Evolutionary conservation across 164 flowering plant species (phyloP).

Genomic region (Aristolochia fimbriata): DNA sequence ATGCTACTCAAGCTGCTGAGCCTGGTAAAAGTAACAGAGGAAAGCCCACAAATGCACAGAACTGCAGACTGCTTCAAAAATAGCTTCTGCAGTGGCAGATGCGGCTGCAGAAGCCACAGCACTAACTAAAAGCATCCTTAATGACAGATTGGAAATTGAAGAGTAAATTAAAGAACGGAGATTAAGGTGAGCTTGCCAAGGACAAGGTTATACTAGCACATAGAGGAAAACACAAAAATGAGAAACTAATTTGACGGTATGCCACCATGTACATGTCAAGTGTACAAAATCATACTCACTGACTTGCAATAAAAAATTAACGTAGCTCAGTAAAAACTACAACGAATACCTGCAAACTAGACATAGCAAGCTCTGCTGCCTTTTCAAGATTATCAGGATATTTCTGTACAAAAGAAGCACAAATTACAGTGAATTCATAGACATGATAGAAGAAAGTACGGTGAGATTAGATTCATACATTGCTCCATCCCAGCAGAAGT

Average conservation of each 20-base stretch:
- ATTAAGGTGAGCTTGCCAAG: too few relatives aligned
- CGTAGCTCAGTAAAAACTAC: not conserved
- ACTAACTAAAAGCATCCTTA: too few relatives aligned
- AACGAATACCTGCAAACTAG: conserved; percentile 81
- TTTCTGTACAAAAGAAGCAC: conserved; percentile 41
- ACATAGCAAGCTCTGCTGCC: conserved; percentile 96
- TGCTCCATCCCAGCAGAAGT: conserved; percentile 97
- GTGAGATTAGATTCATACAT: conserved; percentile 39
- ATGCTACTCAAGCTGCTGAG: conserved; percentile 4
- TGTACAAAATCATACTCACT: too few relatives aligned
- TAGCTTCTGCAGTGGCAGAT: conserved; percentile 69
- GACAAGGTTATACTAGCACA: too few relatives aligned
- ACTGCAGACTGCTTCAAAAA: conserved; percentile 27
- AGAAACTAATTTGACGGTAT: too few relatives aligned
- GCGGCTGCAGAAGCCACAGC: conserved; percentile 60
- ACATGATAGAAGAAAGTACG: not conserved
- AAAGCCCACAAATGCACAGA: conserved; percentile 11
- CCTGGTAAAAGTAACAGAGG: conserved; percentile 3
- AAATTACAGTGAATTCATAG: not conserved
- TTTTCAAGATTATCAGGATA: conserved; percentile 70
- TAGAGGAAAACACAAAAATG: too few relatives aligned
- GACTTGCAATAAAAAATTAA: too few relatives aligned
- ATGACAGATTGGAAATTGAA: too few relatives aligned
- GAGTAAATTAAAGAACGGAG: too few relatives aligned
- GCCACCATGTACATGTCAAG: too few relatives aligned